Conservation (phyloP, 139 green algal species). For the Haematococcus sp. region DNA sequence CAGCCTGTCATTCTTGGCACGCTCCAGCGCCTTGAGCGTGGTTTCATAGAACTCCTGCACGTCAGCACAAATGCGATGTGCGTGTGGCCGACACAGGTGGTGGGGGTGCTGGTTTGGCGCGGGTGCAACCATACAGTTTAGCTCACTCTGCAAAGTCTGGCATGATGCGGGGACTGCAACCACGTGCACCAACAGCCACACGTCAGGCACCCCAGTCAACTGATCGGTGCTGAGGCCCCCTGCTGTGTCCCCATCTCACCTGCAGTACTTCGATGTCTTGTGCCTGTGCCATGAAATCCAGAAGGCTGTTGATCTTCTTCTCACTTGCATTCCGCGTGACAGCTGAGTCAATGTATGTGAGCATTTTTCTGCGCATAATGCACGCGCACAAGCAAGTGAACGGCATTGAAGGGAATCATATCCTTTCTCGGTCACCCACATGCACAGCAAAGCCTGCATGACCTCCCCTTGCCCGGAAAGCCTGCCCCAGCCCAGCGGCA, state of each 20-base stretch:
- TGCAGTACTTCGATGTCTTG: slow-evolving; percentile 75
- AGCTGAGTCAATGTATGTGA: slow-evolving; percentile 81
- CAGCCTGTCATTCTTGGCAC: slow-evolving; percentile 92
- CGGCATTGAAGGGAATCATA: too few relatives aligned
- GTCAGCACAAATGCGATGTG: too few relatives aligned
- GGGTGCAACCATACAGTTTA: too few relatives aligned
- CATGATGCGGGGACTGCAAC: too few relatives aligned
- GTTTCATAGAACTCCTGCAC: slow-evolving; percentile 92
- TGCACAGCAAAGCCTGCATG: too few relatives aligned
- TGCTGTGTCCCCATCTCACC: slow-evolving; percentile 20
- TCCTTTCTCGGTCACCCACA: too few relatives aligned
- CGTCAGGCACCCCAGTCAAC: not conserved
- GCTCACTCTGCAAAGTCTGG: too few relatives aligned
- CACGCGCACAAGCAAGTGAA: not conserved
- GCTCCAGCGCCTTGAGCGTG: slow-evolving; percentile 85
- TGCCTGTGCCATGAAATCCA: slow-evolving; percentile 82
- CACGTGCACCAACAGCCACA: too few relatives aligned
- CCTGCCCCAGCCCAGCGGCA: too few relatives aligned
- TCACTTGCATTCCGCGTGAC: slow-evolving; percentile 95
- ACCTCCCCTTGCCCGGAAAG: too few relatives aligned
- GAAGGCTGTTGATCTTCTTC: slow-evolving; percentile 98
- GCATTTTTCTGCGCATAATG: slow-evolving; percentile 79
- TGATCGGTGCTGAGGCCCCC: not conserved
- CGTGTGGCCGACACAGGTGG: not conserved
- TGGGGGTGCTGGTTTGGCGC: too few relatives aligned